Evolutionary conservation across 352 stramenopile species (phyloP).

Genomic region (Phytophthora tentaculata): DNA sequence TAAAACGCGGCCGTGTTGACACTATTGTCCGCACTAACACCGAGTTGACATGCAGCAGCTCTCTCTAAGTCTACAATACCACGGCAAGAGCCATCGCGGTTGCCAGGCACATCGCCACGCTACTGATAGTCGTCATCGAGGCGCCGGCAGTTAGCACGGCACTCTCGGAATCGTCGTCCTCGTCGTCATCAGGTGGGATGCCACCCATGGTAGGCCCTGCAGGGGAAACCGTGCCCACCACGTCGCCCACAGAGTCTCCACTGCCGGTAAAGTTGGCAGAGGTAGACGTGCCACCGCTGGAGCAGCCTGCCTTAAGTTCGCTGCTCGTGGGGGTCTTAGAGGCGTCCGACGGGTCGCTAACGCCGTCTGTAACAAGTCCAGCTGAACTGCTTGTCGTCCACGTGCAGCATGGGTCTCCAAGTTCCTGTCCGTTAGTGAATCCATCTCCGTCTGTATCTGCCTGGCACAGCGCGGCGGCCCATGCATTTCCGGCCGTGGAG

Average conservation of each 20-base stretch:
- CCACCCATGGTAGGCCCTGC: conserved; percentile 16
- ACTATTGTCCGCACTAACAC: conserved; percentile 1
- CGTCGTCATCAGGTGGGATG: conserved; percentile 57
- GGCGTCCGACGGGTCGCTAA: conserved; percentile 67
- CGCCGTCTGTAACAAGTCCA: conserved; percentile 58
- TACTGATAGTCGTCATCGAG: conserved; percentile 5
- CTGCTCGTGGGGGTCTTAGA: conserved; percentile 58
- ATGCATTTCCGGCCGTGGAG: conserved; percentile 45
- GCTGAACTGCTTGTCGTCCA: conserved; percentile 61
- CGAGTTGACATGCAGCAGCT: conserved; percentile 16
- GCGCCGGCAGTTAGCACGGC: conserved; percentile 38
- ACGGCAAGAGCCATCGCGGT: conserved; percentile 19
- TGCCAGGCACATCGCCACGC: conserved; percentile 15
- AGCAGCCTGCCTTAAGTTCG: conserved; percentile 58
- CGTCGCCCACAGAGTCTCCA: conserved; percentile 37
- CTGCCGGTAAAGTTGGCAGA: conserved; percentile 36
- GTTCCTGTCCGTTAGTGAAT: conserved; percentile 85
- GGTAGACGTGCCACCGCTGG: conserved; percentile 21
- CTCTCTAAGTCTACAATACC: conserved; percentile 23
- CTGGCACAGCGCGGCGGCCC: conserved; percentile 61
- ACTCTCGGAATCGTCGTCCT: conserved; percentile 64
- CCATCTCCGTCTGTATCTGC: conserved; percentile 82
- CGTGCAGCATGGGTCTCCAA: conserved; percentile 85
- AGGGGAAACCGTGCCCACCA: conserved; percentile 44
- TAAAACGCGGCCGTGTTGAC: conserved; percentile 17